phyloP scores from a whole-genome alignment of 2,329 filamentous ascomycete species.

The Penicillium palitans region DNA sequence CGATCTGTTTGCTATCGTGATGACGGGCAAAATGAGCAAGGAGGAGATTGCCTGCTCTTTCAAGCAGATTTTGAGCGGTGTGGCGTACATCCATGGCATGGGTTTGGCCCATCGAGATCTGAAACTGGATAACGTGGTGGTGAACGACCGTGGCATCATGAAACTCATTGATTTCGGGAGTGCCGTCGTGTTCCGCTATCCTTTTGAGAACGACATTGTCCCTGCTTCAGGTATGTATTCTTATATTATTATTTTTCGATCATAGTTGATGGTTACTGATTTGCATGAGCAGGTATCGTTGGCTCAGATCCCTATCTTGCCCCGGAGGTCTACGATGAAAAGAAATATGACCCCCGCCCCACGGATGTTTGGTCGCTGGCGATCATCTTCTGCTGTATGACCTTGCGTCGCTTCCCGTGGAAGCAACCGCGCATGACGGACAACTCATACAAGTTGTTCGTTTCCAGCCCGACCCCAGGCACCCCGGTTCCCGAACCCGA shows the following conservation, averaged over 20 bases:
- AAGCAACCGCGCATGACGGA: constrained; percentile 89
- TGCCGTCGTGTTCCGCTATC: constrained; percentile 94
- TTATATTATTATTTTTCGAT: too few relatives aligned
- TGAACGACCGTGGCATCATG: constrained; percentile 96
- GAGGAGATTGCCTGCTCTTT: constrained; percentile 91
- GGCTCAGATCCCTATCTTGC: constrained; percentile 94
- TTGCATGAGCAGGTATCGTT: constrained; percentile 60
- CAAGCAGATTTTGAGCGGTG: constrained; percentile 89
- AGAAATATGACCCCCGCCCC: constrained; percentile 89
- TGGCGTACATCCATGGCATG: constrained; percentile 92
- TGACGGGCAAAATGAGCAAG: constrained; percentile 95
- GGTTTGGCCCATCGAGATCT: constrained; percentile 91
- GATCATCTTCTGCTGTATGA: constrained; percentile 99
- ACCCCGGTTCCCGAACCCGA: constrained; percentile 47
- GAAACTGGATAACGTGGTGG: constrained; percentile 96
- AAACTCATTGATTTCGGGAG: constrained; percentile 99
- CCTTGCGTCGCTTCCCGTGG: constrained; percentile 90
- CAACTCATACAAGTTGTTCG: constrained; percentile 92
- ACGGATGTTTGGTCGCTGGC: constrained; percentile 98
- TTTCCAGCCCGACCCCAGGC: constrained; percentile 77
- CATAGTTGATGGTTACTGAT: constrained; percentile 10
- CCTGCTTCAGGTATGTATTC: constrained; percentile 69
- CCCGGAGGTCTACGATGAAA: constrained; percentile 91
- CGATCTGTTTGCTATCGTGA: constrained; percentile 96
- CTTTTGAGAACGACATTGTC: constrained; percentile 87